These are phyloP conservation scores for Thalassiosira mediterranea DNA, from an alignment of 352 stramenopile genomes.

Conservation along the genomic window DNA sequence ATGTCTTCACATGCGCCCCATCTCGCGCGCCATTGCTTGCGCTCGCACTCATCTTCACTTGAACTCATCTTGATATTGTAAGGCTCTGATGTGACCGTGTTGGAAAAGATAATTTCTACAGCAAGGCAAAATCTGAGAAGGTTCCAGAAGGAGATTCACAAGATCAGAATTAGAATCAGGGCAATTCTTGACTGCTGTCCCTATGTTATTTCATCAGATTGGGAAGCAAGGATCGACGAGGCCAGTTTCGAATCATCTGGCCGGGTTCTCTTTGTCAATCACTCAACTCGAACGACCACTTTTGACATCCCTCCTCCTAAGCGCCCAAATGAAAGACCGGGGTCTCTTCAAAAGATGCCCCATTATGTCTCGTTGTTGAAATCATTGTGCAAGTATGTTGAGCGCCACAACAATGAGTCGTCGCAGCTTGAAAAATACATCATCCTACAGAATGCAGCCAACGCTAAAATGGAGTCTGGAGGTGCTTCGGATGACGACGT, in stretches of 20 bases:
- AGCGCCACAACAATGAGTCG: slow-evolving; percentile 36
- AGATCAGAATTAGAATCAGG: slow-evolving; percentile 19
- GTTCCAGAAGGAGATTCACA: slow-evolving; percentile 33
- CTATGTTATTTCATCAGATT: slow-evolving; percentile 23
- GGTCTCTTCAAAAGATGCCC: slow-evolving; percentile 39
- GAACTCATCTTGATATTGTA: too few species aligned
- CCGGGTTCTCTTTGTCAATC: slow-evolving; percentile 37
- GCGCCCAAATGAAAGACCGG: slow-evolving; percentile 24
- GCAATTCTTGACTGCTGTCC: slow-evolving; percentile 16
- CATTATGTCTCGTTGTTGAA: slow-evolving; percentile 51
- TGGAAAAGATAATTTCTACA: slow-evolving; percentile 27
- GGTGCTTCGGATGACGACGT: background rate
- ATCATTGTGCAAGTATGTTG: slow-evolving; percentile 40
- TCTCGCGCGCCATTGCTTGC: too few species aligned
- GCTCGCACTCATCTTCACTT: too few species aligned
- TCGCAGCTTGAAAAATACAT: slow-evolving; percentile 32
- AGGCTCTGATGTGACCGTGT: slow-evolving; percentile 23
- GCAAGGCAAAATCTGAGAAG: slow-evolving; percentile 13
- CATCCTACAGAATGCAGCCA: slow-evolving; percentile 27
- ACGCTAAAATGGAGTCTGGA: slow-evolving; percentile 4
- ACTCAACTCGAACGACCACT: slow-evolving; percentile 38
- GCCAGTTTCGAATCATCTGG: slow-evolving; percentile 19
- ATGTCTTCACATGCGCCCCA: too few species aligned
- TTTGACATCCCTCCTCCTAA: slow-evolving; percentile 41
- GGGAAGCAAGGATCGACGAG: slow-evolving; percentile 41